Evolutionary conservation across 345 rosid species (phyloP).

Genomic region (Cardamine resedifolia): DNA sequence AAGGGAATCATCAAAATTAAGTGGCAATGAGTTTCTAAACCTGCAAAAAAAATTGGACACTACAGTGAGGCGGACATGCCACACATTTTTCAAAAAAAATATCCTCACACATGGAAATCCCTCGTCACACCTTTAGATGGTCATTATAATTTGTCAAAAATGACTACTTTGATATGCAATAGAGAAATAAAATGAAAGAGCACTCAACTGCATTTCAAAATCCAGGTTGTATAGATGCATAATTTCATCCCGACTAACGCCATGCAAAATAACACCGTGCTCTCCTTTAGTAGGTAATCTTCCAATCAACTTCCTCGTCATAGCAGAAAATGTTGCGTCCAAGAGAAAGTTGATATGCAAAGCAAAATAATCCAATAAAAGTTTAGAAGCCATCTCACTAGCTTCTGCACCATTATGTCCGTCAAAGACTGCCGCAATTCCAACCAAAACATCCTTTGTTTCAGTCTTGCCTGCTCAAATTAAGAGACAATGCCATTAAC

Average conservation of each 20-base stretch:
- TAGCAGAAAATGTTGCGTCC: slow-evolving; percentile 70
- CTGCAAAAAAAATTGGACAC: slow-evolving; percentile 38
- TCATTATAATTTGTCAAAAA: not conserved
- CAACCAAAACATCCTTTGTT: slow-evolving; percentile 66
- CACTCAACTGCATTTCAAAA: slow-evolving; percentile 49
- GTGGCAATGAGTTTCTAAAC: slow-evolving; percentile 52
- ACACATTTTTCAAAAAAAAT: not conserved
- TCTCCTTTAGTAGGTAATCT: slow-evolving; percentile 48
- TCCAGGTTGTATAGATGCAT: slow-evolving; percentile 49
- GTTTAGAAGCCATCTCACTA: slow-evolving; percentile 93
- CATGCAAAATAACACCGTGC: slow-evolving; percentile 48
- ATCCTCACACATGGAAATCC: not conserved
- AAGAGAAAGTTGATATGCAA: slow-evolving; percentile 84
- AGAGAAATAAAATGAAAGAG: not conserved
- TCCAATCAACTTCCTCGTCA: slow-evolving; percentile 48
- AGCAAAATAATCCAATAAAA: slow-evolving; percentile 80
- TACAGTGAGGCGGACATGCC: not conserved
- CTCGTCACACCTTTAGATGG: not conserved
- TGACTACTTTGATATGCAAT: not conserved
- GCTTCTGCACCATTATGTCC: slow-evolving; percentile 99
- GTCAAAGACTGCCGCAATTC: slow-evolving; percentile 84
- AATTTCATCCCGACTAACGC: slow-evolving; percentile 49
- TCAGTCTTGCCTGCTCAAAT: slow-evolving; percentile 58
- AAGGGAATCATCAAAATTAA: slow-evolving; percentile 58
- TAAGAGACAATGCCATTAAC: slow-evolving; percentile 5